Percentiles rank a stretch among this genome's conserved stretches.
Conservation (phyloP, 2,329 filamentous ascomycete genomes). For the Alternaria sp. region DNA sequence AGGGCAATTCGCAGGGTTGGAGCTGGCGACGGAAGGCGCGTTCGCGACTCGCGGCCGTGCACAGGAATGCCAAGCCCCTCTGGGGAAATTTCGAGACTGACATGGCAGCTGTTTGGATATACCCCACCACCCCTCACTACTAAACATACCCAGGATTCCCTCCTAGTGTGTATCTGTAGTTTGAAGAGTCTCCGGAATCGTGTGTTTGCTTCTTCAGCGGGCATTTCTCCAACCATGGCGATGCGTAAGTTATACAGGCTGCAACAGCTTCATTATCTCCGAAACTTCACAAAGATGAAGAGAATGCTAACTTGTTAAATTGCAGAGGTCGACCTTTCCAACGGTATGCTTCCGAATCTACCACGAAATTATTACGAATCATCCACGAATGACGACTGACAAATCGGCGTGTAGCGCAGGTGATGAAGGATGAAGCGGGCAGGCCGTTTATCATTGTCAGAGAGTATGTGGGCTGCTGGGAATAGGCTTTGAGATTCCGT, state of each 20-base stretch:
- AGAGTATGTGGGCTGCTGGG: slow-evolving; percentile 72
- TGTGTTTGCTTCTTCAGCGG: slow-evolving; percentile 17
- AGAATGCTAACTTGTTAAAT: slow-evolving; percentile 35
- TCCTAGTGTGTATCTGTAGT: slow-evolving; percentile 12
- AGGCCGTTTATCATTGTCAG: slow-evolving; percentile 97
- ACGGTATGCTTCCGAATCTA: slow-evolving; percentile 66
- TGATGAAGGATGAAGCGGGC: slow-evolving; percentile 97
- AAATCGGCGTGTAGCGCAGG: slow-evolving; percentile 61
- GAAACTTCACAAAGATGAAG: neutral
- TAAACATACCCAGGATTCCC: slow-evolving; percentile 16
- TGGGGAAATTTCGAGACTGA: slow-evolving; percentile 40
- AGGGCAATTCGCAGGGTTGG: slow-evolving; percentile 12
- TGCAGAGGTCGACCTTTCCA: slow-evolving; percentile 82
- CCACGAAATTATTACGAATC: slow-evolving; percentile 9
- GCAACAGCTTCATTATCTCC: slow-evolving; percentile 16
- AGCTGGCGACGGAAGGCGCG: slow-evolving; percentile 21
- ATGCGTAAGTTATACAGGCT: slow-evolving; percentile 50
- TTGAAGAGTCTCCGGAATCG: slow-evolving; percentile 7
- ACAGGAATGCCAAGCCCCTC: slow-evolving; percentile 25
- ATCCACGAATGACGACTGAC: slow-evolving; percentile 28
- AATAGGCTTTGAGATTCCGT: slow-evolving; percentile 18
- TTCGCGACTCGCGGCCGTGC: slow-evolving; percentile 28
- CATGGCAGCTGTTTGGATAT: slow-evolving; percentile 27
- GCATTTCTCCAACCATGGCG: slow-evolving; percentile 43
- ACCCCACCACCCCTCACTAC: slow-evolving; percentile 42